Conservation (phyloP, 1,139 yeast species). For the Pichia sp. region DNA sequence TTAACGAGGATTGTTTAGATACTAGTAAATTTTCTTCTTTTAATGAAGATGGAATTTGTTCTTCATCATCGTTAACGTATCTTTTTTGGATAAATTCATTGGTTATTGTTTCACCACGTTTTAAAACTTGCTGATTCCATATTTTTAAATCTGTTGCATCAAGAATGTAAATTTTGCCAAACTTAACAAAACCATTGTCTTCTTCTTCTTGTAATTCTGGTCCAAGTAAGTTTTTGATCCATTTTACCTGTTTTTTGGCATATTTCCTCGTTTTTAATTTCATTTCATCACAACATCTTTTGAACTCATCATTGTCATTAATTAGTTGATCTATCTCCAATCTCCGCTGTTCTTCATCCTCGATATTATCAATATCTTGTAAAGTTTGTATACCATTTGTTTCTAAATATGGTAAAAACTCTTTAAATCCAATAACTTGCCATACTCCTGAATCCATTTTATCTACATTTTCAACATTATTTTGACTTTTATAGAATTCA, state of each 20-base stretch:
- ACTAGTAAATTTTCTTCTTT: conserved; percentile 18
- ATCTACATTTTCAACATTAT: conserved; percentile 35
- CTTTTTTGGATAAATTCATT: conserved; percentile 33
- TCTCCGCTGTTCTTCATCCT: background rate
- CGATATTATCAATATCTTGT: conserved; percentile 6
- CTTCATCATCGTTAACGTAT: conserved; percentile 17
- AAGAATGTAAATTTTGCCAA: conserved; percentile 60
- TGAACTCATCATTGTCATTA: conserved; percentile 28
- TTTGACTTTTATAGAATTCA: conserved; percentile 30
- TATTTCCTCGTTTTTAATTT: conserved; percentile 79
- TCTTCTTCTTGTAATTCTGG: conserved; percentile 53
- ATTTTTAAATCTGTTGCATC: conserved; percentile 64
- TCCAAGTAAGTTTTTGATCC: conserved; percentile 73
- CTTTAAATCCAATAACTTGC: conserved; percentile 96
- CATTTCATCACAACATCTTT: conserved; percentile 63
- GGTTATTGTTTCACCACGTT: conserved; percentile 50
- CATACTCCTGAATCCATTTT: conserved; percentile 72
- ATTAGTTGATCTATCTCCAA: conserved; percentile 2
- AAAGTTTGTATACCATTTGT: conserved; percentile 15
- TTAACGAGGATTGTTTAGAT: conserved; percentile 11
- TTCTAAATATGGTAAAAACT: conserved; percentile 75
- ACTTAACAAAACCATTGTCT: conserved; percentile 43
- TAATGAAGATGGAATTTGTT: conserved; percentile 43
- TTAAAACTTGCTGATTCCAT: conserved; percentile 43
- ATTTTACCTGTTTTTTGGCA: conserved; percentile 85